Base-by-base conservation (phyloP, 1,284 basidiomycete species). In the Stereum hirsutum region DNA sequence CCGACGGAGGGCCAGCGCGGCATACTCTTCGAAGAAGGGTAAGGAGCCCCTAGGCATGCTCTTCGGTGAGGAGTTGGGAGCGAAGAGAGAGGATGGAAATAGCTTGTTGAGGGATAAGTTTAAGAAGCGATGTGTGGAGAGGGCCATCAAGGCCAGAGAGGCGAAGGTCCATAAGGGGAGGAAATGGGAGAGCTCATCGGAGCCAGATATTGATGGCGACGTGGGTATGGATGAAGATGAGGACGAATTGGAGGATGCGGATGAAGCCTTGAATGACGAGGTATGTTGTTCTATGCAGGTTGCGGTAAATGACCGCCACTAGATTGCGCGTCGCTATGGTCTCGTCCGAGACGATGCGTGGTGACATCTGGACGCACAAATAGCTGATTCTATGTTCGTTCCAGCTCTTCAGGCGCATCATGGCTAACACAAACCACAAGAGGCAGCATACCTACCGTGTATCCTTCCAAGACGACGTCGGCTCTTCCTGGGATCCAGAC, bases 401-500 rank as follows among this genome's bases (percentile, higher is more conserved):
- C 4, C 36, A 85, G 81, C 64, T 85, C n/a, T 82, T 81, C 52
- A 64, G 68, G 21, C 69, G 82, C 36, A 78, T 85, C 24, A 65
- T 85, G 55, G 61, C 65, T 6, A 75, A 69, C 49, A 61, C 71
- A 15, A 68, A 65, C 31, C 62, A 68, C 8, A 77, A 72, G 50
- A 54, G 59, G 20, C 61, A 57, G 2, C 72, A 82, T 52, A 56
- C 65, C 0, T 82, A 77, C 50, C 68, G 70, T 6, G 52, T 81
- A 1, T 83, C 79, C 2, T 85, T 78, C 49, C 68, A 73, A 24
- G 54, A 62, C n/a, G 80, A 84, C 47, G 81, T 85, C 6, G 81
- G 82, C 6, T 83, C 81, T 14, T 84, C 82, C 1, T 73, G 81
- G 45, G 82, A 85, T 53, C 82, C 82, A 3, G 73, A 75, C 52